phyloP scores from a whole-genome alignment of 2,329 filamentous ascomycete genomes.

The Fusarium sublunatum region DNA sequence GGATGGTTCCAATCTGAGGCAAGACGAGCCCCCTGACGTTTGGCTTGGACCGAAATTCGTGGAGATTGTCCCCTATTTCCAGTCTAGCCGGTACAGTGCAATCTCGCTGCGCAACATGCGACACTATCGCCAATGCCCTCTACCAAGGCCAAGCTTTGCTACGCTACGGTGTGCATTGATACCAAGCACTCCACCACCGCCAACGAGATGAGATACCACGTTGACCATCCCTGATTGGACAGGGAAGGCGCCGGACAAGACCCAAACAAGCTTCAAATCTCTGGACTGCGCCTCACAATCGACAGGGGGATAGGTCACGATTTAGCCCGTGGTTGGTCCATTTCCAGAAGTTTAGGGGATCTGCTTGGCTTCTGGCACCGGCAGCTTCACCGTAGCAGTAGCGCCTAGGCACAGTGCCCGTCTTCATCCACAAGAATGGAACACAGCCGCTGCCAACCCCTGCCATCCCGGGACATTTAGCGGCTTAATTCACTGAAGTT shows the following conservation, averaged over 20 bases:
- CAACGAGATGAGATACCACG: conserved; percentile 43
- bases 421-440: conserved; percentile 22
- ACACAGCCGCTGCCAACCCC: conserved; percentile 28
- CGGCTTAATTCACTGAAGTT: conserved; percentile 24
- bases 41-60: conserved; percentile 38
- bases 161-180: conserved; percentile 35
- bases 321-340: conserved; percentile 14
- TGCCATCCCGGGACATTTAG: conserved; percentile 32
- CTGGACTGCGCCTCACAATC: conserved; percentile 41
- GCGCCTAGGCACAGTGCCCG: conserved; percentile 19
- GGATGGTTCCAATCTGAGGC: conserved; percentile 14
- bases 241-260: conserved; percentile 17
- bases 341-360: conserved; percentile 19
- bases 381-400: conserved; percentile 17
- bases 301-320: conserved; percentile 20
- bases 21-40: conserved; percentile 29
- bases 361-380: conserved; percentile 12
- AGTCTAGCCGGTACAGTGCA: conserved; percentile 34
- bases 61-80: conserved; percentile 47
- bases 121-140: conserved; percentile 17
- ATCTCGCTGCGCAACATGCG: conserved; percentile 1
- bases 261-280: conserved; percentile 45
- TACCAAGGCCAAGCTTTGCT: conserved; percentile 20
- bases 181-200: conserved; percentile 42
- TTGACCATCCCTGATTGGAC: conserved; percentile 36